Conservation (phyloP, 441 rosid genomes). For the Mallotus repandus region DNA sequence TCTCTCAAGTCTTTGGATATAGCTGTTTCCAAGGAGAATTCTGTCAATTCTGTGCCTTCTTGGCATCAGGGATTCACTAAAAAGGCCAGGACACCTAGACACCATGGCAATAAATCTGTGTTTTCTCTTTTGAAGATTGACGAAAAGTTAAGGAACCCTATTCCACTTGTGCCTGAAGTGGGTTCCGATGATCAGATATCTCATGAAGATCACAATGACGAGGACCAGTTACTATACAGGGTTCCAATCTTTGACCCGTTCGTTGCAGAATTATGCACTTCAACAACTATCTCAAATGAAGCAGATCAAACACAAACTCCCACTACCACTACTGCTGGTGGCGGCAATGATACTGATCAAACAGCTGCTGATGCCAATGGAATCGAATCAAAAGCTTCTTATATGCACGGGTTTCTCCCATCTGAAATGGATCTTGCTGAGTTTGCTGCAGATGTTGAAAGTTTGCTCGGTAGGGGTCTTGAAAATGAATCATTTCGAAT, state of each 20-base stretch:
- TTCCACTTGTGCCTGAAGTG: constrained; percentile 70
- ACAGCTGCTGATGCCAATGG: constrained; percentile 16
- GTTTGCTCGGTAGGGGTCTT: constrained; percentile 68
- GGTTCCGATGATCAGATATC: constrained; percentile 52
- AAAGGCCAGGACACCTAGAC: constrained; percentile 83
- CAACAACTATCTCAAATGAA: constrained; percentile 33
- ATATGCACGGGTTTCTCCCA: constrained; percentile 52
- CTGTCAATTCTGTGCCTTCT: constrained; percentile 30
- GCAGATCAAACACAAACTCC: background rate
- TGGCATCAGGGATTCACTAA: constrained; percentile 84
- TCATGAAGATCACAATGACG: constrained; percentile 53
- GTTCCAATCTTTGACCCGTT: constrained; percentile 75
- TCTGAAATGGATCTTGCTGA: constrained; percentile 84
- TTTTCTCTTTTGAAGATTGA: background rate
- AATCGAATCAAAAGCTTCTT: constrained; percentile 25
- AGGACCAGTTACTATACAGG: constrained; percentile 74
- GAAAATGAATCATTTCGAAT: constrained; percentile 64
- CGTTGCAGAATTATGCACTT: constrained; percentile 45
- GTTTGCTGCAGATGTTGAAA: constrained; percentile 87
- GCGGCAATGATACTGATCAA: constrained; percentile 5
- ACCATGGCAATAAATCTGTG: constrained; percentile 22
- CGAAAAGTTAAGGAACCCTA: constrained; percentile 15
- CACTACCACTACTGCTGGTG: background rate
- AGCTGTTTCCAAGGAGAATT: constrained; percentile 7
- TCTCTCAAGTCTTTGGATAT: constrained; percentile 33